phyloP scores from a whole-genome alignment of 768 basidiomycete species.

The Naematelia encephala region DNA sequence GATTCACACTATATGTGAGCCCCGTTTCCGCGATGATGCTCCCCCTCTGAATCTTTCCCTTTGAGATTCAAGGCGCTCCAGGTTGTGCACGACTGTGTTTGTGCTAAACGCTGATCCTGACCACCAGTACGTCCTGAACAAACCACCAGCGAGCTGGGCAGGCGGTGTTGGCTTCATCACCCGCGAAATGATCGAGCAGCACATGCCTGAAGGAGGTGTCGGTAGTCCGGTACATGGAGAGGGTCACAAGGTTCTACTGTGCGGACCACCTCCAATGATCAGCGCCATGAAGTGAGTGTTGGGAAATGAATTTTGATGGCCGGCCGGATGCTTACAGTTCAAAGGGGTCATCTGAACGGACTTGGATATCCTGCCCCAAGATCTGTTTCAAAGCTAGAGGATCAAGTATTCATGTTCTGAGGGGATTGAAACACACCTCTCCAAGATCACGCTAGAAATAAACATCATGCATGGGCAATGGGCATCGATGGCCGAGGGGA shows the following conservation, averaged over 20 bases:
- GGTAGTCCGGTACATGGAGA: constrained; percentile 36
- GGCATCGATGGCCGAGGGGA: too few relatives aligned
- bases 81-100: neutral
- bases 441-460: neutral
- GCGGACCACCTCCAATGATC: constrained; percentile 69
- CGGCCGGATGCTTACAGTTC: neutral
- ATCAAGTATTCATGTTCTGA: constrained; percentile 54
- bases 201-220: constrained; percentile 60
- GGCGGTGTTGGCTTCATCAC: constrained; percentile 90
- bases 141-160: constrained; percentile 77
- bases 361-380: constrained; percentile 84
- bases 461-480: constrained; percentile 1
- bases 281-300: constrained; percentile 73
- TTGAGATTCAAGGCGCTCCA: neutral
- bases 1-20: constrained; percentile 67
- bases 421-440: neutral
- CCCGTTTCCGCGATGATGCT: neutral
- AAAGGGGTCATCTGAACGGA: constrained; percentile 80
- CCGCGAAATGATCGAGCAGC: constrained; percentile 80
- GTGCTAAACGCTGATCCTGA: constrained; percentile 4
- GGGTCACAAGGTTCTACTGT: constrained; percentile 49
- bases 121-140: constrained; percentile 78
- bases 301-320: too few relatives aligned
- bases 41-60: too few relatives aligned
- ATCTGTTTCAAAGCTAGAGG: constrained; percentile 86